Percentiles rank a stretch among this genome's conserved stretches.
Conservation (phyloP, 208 protist genomes). For the Leptomonas seymouri region DNA sequence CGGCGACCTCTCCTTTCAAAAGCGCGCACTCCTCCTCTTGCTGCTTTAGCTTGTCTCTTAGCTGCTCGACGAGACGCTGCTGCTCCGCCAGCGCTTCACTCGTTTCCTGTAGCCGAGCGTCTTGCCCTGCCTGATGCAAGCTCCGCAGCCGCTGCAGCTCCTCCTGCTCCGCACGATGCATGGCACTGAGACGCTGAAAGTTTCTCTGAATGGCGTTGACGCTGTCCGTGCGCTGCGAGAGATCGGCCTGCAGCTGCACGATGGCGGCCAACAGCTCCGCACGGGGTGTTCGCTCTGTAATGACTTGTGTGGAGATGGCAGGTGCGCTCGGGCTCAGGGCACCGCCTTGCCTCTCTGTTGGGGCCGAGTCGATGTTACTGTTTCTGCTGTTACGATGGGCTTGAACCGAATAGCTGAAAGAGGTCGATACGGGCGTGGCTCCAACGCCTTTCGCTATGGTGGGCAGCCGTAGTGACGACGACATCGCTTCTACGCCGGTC, state of each 20-base stretch:
- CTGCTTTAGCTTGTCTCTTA: neutral
- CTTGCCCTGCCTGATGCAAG: constrained; percentile 18
- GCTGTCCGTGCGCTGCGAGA: constrained; percentile 71
- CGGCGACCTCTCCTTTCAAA: constrained; percentile 2
- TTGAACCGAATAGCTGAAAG: constrained; percentile 1
- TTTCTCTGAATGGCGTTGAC: constrained; percentile 92
- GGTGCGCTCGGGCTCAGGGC: too few species aligned
- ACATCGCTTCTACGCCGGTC: neutral
- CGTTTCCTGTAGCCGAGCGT: neutral
- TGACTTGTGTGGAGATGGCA: neutral
- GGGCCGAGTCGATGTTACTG: too few species aligned
- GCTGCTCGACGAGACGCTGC: neutral
- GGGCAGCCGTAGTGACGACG: constrained; percentile 3
- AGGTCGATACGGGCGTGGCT: neutral
- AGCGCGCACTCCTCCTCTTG: neutral
- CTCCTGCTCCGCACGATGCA: constrained; percentile 63
- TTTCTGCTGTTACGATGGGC: neutral
- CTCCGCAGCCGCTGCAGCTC: constrained; percentile 44
- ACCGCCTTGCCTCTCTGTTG: too few species aligned
- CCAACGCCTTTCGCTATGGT: neutral
- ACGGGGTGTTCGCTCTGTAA: constrained; percentile 37
- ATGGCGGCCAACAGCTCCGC: constrained; percentile 49
- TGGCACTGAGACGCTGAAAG: constrained; percentile 81
- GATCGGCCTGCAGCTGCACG: constrained; percentile 54
- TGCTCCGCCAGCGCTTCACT: neutral